phyloP scores from a whole-genome alignment of 2,329 filamentous ascomycete species.

The Aureobasidium sp. region DNA sequence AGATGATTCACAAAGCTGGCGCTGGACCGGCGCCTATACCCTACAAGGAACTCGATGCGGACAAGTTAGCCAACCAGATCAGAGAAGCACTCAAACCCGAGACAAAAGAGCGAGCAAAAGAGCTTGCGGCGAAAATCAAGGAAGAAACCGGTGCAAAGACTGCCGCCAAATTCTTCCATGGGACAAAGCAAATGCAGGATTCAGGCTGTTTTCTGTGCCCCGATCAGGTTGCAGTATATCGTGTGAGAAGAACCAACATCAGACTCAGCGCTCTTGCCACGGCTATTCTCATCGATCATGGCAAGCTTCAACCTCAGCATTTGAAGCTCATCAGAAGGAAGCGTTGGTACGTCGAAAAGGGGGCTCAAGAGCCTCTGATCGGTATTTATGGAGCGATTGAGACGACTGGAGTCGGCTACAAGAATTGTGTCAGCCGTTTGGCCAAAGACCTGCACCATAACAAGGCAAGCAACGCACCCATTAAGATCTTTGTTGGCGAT shows the following conservation, averaged over 20 bases:
- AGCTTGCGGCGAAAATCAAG: slow-evolving; percentile 34
- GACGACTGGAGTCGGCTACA: slow-evolving; percentile 2
- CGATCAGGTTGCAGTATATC: slow-evolving; percentile 61
- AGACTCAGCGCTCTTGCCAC: slow-evolving; percentile 63
- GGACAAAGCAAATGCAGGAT: slow-evolving; percentile 1
- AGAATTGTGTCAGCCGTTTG: background rate
- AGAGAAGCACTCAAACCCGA: slow-evolving; percentile 34
- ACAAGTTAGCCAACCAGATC: slow-evolving; percentile 41
- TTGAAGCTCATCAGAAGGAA: slow-evolving; percentile 1
- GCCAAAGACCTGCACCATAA: background rate
- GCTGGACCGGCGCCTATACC: slow-evolving; percentile 44
- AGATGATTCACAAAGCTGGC: slow-evolving; percentile 42
- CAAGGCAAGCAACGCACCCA: background rate
- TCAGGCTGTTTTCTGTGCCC: slow-evolving; percentile 54
- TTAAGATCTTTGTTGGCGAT: background rate
- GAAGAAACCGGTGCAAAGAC: slow-evolving; percentile 30
- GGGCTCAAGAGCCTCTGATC: slow-evolving; percentile 7
- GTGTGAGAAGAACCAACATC: slow-evolving; percentile 55
- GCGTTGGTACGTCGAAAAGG: slow-evolving; percentile 12
- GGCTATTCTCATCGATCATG: background rate
- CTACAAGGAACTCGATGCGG: slow-evolving; percentile 35
- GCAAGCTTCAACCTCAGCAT: background rate
- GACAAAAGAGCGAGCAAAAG: slow-evolving; percentile 30
- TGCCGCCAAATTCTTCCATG: slow-evolving; percentile 35
- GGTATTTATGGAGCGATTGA: background rate